These are phyloP conservation scores for Penicillium sp. DNA, from an alignment of 2,329 filamentous ascomycete genomes.

Conservation along the genomic window DNA sequence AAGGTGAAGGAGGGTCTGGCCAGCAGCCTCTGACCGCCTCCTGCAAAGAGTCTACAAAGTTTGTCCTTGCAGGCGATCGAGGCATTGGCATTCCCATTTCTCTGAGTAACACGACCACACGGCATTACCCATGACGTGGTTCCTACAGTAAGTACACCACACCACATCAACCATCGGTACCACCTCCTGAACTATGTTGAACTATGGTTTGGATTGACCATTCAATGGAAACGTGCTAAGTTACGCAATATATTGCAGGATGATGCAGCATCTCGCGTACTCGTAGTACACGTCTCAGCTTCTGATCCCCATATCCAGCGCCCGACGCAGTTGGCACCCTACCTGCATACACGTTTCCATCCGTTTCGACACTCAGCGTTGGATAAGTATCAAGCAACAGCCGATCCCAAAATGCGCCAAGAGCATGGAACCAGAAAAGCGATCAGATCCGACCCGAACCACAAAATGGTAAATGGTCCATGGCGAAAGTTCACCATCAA, in stretches of 20 bases:
- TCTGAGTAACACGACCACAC: neutral
- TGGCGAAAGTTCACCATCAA: neutral
- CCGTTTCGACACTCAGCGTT: neutral
- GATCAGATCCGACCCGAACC: neutral
- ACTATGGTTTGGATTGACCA: neutral
- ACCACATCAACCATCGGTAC: neutral
- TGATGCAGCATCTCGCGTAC: neutral
- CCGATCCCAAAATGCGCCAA: neutral
- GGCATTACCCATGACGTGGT: slow-evolving; percentile 3
- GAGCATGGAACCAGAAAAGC: neutral
- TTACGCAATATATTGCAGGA: slow-evolving; percentile 11
- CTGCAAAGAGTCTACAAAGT: slow-evolving; percentile 26
- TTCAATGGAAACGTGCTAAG: slow-evolving; percentile 7
- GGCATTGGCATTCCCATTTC: neutral
- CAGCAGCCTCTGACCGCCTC: slow-evolving; percentile 25
- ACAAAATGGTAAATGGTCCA: neutral
- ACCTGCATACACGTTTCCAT: neutral
- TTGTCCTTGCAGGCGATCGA: slow-evolving; percentile 25
- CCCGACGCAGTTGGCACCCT: slow-evolving; percentile 5
- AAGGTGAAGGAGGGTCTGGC: slow-evolving; percentile 19
- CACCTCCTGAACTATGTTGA: neutral
- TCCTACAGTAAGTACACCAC: neutral
- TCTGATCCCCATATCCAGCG: slow-evolving; percentile 17
- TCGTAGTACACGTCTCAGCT: slow-evolving; percentile 17
- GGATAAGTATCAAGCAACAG: neutral